A percentile compares a stretch with the other conserved stretches of the same genome.
These are phyloP conservation scores for Yamadazyma songkhlaensis DNA, from an alignment of 1,139 yeast genomes.

Conservation along the genomic window DNA sequence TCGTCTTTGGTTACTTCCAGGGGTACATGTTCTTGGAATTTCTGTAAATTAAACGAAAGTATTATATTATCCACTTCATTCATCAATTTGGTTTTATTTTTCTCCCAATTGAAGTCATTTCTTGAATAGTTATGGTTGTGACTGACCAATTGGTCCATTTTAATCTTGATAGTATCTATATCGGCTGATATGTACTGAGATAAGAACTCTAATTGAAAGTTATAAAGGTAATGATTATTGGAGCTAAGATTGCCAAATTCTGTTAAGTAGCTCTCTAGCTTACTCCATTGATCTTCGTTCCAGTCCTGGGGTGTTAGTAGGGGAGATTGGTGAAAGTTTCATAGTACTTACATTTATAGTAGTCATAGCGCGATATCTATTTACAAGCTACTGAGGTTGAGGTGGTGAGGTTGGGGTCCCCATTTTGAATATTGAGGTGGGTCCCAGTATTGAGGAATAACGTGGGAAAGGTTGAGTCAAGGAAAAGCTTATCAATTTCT, in stretches of 20 bases:
- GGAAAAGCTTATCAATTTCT: too few relatives aligned
- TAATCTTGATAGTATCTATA: constrained; percentile 7
- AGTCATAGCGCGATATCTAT: neutral
- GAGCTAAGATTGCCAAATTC: constrained; percentile 15
- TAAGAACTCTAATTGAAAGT: constrained; percentile 15
- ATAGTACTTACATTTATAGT: too few relatives aligned
- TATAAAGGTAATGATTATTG: constrained; percentile 12
- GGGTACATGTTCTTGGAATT: constrained; percentile 8
- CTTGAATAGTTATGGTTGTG: constrained; percentile 8
- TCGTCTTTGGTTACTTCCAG: too few relatives aligned
- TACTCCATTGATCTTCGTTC: constrained; percentile 13
- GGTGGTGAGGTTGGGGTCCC: too few relatives aligned
- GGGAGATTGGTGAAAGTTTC: neutral
- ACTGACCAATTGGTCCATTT: constrained; percentile 9
- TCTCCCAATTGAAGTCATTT: constrained; percentile 17
- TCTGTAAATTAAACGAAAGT: constrained; percentile 14
- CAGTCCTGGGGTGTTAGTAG: constrained; percentile 9
- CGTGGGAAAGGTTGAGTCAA: too few relatives aligned
- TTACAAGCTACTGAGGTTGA: neutral
- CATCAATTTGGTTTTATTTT: constrained; percentile 15
- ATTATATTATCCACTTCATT: constrained; percentile 21
- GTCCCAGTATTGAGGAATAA: too few relatives aligned
- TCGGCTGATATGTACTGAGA: constrained; percentile 12
- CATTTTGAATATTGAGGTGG: too few relatives aligned
- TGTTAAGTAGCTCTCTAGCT: constrained; percentile 13